phyloP scores from a whole-genome alignment of 495 filamentous ascomycete species.

The Talaromyces proteolyticus region DNA sequence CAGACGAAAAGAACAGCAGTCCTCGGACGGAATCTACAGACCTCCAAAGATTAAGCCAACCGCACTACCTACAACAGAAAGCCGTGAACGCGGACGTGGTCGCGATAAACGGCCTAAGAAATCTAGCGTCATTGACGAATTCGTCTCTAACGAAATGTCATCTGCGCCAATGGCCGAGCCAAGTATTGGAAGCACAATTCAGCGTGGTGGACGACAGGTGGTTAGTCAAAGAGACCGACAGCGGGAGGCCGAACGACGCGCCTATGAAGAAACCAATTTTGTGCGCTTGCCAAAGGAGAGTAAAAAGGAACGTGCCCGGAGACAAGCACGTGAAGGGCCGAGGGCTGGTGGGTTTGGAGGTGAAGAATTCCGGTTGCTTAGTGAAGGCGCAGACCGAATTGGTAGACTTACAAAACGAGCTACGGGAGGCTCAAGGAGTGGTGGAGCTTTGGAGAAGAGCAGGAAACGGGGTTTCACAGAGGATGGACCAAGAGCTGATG shows the following conservation, averaged over 20 bases:
- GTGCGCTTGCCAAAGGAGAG: slow-evolving; percentile 72
- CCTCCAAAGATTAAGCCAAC: slow-evolving; percentile 81
- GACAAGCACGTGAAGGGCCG: slow-evolving; percentile 36
- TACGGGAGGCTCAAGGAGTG: slow-evolving; percentile 27
- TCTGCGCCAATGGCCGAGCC: slow-evolving; percentile 70
- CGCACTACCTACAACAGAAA: slow-evolving; percentile 52
- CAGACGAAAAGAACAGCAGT: slow-evolving; percentile 10
- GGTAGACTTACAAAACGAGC: slow-evolving; percentile 59
- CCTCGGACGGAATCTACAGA: slow-evolving; percentile 62
- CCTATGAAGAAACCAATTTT: slow-evolving; percentile 86
- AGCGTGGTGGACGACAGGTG: slow-evolving; percentile 61
- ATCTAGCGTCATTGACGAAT: slow-evolving; percentile 80
- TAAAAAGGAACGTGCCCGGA: slow-evolving; percentile 63
- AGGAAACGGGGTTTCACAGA: slow-evolving; percentile 60
- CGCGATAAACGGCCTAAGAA: slow-evolving; percentile 46
- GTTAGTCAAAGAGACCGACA: slow-evolving; percentile 65
- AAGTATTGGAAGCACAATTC: slow-evolving; percentile 78
- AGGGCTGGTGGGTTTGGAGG: slow-evolving; percentile 63
- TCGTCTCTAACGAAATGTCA: slow-evolving; percentile 73
- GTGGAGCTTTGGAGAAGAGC: slow-evolving; percentile 67
- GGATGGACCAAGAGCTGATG: slow-evolving; percentile 55
- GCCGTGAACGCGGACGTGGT: slow-evolving; percentile 52
- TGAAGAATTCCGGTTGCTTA: slow-evolving; percentile 77
- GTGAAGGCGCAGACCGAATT: slow-evolving; percentile 72
- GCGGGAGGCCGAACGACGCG: slow-evolving; percentile 62